Evolutionary conservation across 352 stramenopile species (phyloP).

Genomic region (Pythium rishiriense): DNA sequence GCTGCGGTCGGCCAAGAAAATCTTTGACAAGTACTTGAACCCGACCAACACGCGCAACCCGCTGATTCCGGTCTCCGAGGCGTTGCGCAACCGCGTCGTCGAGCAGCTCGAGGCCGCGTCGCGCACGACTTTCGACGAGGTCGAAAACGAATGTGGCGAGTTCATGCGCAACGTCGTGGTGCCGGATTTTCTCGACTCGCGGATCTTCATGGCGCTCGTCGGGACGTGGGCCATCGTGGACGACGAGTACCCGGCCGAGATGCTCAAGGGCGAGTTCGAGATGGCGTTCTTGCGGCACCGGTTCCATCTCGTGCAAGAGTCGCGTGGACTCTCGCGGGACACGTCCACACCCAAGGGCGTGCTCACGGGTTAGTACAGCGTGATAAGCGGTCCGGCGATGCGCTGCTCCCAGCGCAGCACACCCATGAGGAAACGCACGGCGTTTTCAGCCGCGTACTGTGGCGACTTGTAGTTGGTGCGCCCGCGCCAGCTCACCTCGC

Average conservation of each 20-base stretch:
- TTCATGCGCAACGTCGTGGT: conserved; percentile 75
- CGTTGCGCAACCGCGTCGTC: conserved; percentile 49
- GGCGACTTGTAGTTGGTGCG: conserved; percentile 32
- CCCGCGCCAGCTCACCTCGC: conserved; percentile 21
- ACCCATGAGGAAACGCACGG: conserved; percentile 30
- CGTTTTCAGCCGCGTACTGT: conserved; percentile 31
- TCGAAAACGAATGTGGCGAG: conserved; percentile 74
- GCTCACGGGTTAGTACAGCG: conserved; percentile 29
- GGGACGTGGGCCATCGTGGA: conserved; percentile 75
- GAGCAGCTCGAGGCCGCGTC: conserved; percentile 61
- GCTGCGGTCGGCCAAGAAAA: conserved; percentile 77
- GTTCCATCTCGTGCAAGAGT: conserved; percentile 79
- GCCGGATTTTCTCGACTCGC: conserved; percentile 79
- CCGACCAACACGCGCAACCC: conserved; percentile 50
- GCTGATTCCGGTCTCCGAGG: conserved; percentile 47
- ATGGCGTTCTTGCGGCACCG: conserved; percentile 81
- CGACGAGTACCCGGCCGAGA: conserved; percentile 73
- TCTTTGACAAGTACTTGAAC: conserved; percentile 87
- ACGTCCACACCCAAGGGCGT: conserved; percentile 38
- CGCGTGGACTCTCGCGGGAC: conserved; percentile 58
- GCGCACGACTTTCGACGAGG: conserved; percentile 73
- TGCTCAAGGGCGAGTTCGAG: conserved; percentile 77
- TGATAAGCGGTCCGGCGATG: conserved; percentile 20
- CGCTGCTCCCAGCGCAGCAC: conserved; percentile 25
- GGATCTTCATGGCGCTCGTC: conserved; percentile 84